Base-by-base conservation (phyloP, 441 rosid species). In the Theobroma grandiflorum region DNA sequence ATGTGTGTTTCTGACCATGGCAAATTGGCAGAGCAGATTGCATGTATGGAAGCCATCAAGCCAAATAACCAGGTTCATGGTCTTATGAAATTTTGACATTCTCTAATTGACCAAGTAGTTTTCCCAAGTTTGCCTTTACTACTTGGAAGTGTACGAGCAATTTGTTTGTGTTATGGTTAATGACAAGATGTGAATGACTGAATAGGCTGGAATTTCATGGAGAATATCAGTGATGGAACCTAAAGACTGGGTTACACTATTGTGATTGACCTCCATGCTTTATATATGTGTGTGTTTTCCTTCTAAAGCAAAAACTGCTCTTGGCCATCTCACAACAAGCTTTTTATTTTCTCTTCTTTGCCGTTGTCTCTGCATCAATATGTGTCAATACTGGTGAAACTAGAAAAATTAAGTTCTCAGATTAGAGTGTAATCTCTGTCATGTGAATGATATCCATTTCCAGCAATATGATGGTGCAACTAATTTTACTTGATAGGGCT, bases 261-360 rank as follows among this genome's bases (percentile, higher is more conserved):
- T 31, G 26, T 52, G 47, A 72, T 35, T 72, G 62, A 35, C 33
- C 45, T 72, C 33, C 62, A 53, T 72, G 75, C 45, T 72, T 52
- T 55, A 31, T 50, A 70, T 33, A 14, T 71, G 38, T 31, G 35
- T 69, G 75, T 52, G 7, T 33, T 40, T 52, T 72, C 43, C 31
- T 47, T 72, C 47, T 55, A 18, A 52, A 55, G 33, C 37, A 55
- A 49, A 72, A 72, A 37, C 64, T 53, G 49, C 33, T 53, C 16
- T 31, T 16, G 42, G 20, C 14, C 10, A 35, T 12, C 57, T 26
- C 8, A 3, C 4, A 40, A 9, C 75, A 49, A 71, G 61, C n/a
- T 31, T 26, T 26, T 26, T 26, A 71, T 71, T 71, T 70, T 72
- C 63, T 35, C 15, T 37, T 53, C 47, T 5, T 35, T 53, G 42